Base-by-base conservation (phyloP, 345 rosid genomes). In the Pistacia vera region DNA sequence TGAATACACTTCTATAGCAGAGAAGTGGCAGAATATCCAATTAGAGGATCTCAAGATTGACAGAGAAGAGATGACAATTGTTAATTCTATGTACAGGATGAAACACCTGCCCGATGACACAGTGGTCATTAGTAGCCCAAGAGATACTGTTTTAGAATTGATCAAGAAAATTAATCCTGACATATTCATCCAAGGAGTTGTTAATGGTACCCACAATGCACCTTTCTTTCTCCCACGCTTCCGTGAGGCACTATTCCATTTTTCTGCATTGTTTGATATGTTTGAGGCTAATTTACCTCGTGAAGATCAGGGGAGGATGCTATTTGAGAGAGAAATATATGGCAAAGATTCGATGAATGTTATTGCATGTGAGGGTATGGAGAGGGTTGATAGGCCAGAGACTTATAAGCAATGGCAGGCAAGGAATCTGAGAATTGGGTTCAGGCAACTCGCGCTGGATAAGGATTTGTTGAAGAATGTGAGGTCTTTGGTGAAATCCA, bases 211-310 rank as follows among this genome's bases (percentile, higher is more conserved):
- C 2, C 85, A 87, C 82, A 93, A 88, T 30, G 91, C 92, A 0
- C 97, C 98, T 1, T 93, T 90, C 79, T 93, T 93, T 65, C 68
- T 83, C 54, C 87, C 93, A 0, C 84, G 98, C 72, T 91, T 91
- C 68, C 76, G 82, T 22, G 98, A 93, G 81, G 92, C 98, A 9
- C 76, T 93, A 28, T 91, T 88, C 86, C 88, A 90, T 73, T 93
- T 72, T 88, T 91, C 97, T 1, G 62, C 98, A 0, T 66, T 86
- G 75, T 93, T 88, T 51, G 98, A 93, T 68, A 87, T 89, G 91
- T 83, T 81, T 51, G 94, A 91, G 60, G 84, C 80, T n/a, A 89
- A 70, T 25, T 62, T 83, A 17, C 48, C 82, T 2, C 84, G 86
- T 5, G 93, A 94, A 22, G 86, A 90, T 8, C 75, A 82, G 6